phyloP scores from a whole-genome alignment of 176 grass and related monocot species.

The maize (Zea mays) region DNA sequence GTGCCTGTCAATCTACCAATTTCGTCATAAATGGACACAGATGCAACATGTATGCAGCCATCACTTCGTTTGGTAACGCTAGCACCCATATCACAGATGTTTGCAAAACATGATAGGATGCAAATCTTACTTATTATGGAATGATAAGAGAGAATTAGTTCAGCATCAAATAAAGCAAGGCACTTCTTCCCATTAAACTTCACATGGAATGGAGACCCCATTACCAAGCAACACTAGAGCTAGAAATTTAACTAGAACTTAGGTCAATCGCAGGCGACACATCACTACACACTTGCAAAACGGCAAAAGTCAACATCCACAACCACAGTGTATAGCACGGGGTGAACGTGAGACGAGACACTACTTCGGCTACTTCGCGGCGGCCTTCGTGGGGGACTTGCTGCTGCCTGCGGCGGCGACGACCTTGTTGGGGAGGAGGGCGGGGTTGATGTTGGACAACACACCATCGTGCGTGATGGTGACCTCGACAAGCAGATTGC shows the following conservation, averaged over 20 bases:
- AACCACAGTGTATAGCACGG: too few relatives aligned
- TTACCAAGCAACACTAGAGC: too few relatives aligned
- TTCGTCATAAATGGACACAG: too few relatives aligned
- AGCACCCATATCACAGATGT: too few relatives aligned
- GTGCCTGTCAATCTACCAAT: too few relatives aligned
- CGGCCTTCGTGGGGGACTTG: constrained; percentile 27
- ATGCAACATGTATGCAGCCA: too few relatives aligned
- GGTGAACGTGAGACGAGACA: not conserved
- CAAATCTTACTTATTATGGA: too few relatives aligned
- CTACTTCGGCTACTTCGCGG: constrained; percentile 15
- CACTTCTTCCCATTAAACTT: not conserved
- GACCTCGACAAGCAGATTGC: constrained; percentile 25
- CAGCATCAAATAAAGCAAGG: not conserved
- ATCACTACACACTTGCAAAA: not conserved
- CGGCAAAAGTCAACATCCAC: too few relatives aligned
- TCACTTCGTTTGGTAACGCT: too few relatives aligned
- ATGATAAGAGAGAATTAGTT: too few relatives aligned
- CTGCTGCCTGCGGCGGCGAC: not conserved
- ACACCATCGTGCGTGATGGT: constrained; percentile 53
- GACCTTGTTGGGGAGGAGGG: constrained; percentile 39
- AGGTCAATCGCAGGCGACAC: not conserved
- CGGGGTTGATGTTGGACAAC: constrained; percentile 30
- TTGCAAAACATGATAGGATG: too few relatives aligned
- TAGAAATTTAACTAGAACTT: not conserved
- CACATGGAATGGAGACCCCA: not conserved